Evolutionary conservation across 495 filamentous ascomycete genomes (phyloP), one percentile per base, ranked within the genome.

Genomic region (Aspergillus kassunensis): DNA sequence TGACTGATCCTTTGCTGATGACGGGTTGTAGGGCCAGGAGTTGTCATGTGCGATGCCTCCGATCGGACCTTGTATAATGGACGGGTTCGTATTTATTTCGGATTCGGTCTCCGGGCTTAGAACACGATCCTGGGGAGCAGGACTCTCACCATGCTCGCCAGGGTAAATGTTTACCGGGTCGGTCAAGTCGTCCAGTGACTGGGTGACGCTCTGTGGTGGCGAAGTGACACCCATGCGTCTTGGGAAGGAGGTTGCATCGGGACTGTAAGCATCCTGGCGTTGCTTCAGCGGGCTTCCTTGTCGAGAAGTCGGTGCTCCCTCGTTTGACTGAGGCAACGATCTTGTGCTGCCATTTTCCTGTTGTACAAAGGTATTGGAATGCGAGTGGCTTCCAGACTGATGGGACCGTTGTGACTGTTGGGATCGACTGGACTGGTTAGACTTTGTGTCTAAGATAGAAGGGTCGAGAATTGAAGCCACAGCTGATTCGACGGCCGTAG

Each of bases 401-500:
- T 55, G 57, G 18, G 71, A 76, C 15, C 62, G 63, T 24, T 58
- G 62, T 10, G 67, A 72, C 33, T 67, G n/a, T n/a, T 65, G 66
- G 44, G 60, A 67, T 15, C 39, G 48, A 19, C 56, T 57, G 18
- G 71, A 76, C 15, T 63, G 63, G 29, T 58, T 63, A 11, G 67
- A 72, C 33, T 67, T 67, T 4, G 67, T 66, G 30, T 72, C 70
- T 23, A 76, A 53, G n/a, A 84, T 76, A 2, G 90, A 92, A 8
- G 85, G 86, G 29, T 95, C 88, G 40, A 90, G 80, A 8, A 97
- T 75, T 7, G 90, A 95, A 10, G 91, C 91, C 29, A 96, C 91
- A 19, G 85, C 86, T 27, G 91, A 96, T 66, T 95, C 90, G 4
- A 92, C 85, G 6, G 77, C 86, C n/a, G 78, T 51, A 3, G 84